These are phyloP conservation scores for Aspergillus melleus DNA, from an alignment of 2,329 filamentous ascomycete genomes.

Conservation along the genomic window DNA sequence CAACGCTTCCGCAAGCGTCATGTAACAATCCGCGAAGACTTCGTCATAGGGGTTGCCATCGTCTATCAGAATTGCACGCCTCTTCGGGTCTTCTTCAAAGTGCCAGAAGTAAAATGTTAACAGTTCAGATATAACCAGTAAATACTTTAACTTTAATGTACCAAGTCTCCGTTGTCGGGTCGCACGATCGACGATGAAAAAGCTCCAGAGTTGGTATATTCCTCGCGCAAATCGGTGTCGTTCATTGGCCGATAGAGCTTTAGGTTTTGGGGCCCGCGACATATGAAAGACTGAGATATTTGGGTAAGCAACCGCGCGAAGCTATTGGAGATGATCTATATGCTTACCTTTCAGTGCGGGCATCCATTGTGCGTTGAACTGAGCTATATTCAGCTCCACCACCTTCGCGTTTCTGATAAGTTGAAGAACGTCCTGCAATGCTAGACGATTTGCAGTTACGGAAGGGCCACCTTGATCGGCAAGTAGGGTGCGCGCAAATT, in stretches of 20 bases:
- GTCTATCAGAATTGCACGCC: no score
- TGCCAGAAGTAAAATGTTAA: no score
- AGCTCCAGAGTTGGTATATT: neutral
- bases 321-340: no score
- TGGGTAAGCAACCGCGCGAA: no score
- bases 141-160: neutral
- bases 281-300: neutral
- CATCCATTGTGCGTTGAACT: no score
- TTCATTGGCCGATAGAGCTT: no score
- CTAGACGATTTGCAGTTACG: neutral
- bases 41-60: no score
- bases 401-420: neutral
- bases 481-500: neutral
- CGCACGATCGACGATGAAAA: neutral
- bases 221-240: neutral
- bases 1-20: no score
- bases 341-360: no score
- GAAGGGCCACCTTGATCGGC: neutral
- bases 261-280: no score
- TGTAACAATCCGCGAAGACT: no score
- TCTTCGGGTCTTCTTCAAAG: no score
- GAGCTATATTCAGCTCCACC: neutral
- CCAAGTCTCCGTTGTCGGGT: neutral
- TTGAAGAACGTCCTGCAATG: neutral
- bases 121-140: neutral